Base-by-base conservation (phyloP, 495 filamentous ascomycete genomes). In the Penicillium antarcticum region DNA sequence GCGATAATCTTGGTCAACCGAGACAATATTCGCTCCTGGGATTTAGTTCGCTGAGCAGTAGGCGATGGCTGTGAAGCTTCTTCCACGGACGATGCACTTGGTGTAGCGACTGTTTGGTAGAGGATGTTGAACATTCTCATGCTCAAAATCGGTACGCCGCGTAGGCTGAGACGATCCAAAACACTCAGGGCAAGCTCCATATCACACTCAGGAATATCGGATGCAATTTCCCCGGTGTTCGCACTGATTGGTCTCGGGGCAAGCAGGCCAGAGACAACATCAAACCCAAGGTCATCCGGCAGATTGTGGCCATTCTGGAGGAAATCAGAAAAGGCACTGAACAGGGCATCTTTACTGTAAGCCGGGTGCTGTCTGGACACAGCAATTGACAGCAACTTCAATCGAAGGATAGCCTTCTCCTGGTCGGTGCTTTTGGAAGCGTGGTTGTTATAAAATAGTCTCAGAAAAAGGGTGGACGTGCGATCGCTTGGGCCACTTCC, bases 381-480 rank as follows among this genome's bases (percentile, higher is more conserved):
- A 1, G 72, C 77, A 23, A 66, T 64, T n/a, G 63, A 68, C 9
- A 63, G 41, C 16, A 81, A 53, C 51, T 69, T 65, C 23, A 77
- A 43, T 29, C 46, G 57, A 13, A 66, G 55, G 24, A 67, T 43
- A 12, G 61, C 70, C 18, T 64, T 50, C 23, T 66, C 61, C 14
- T 63, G 40, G 5, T 52, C 48, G n/a, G 73, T 66, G 33, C 67
- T 60, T 3, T 45, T 26, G 5, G 68, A 48, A 6, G 76, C 51
- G 4, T 59, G 58, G 14, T 61, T 59, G 26, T 21, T 49, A 47
- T 82, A 66, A 29, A 82, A 76, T 16, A 68, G 67, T 12, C 52
- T 60, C 23, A 84, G 56, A 51, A 83, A 84, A 6, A 71, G 50
- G 5, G 78, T 83, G 5, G 79, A 78, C 1, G 53, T 42, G 7